Conservation (phyloP, 441 rosid genomes). For the Corymbia citriodora region DNA sequence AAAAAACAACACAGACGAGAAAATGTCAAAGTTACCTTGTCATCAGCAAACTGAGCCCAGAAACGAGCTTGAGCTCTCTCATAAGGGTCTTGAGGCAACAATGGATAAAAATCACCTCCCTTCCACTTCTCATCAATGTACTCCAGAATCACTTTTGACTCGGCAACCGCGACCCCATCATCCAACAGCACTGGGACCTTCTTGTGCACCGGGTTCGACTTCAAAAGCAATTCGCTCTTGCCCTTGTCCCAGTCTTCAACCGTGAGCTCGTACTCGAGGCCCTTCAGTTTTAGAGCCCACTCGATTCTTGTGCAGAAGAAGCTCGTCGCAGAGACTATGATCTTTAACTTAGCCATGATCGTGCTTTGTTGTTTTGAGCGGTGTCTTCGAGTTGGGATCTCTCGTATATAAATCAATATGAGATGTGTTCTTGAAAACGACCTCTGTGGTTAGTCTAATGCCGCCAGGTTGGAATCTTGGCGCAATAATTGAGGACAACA, state of each 20-base stretch:
- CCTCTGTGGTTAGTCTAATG: not conserved
- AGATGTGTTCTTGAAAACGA: not conserved
- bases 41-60: not conserved
- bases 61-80: not conserved
- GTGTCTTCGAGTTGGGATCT: not conserved
- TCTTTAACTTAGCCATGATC: not conserved
- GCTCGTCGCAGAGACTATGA: not conserved
- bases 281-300: not conserved
- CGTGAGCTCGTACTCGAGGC: not conserved
- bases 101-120: not conserved
- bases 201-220: not conserved
- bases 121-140: not conserved
- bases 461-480: not conserved
- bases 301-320: not conserved
- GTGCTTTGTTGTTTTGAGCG: not conserved
- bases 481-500: not conserved
- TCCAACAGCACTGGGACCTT: not conserved
- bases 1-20: not conserved
- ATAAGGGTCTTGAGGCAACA: not conserved
- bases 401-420: not conserved
- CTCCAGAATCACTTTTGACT: not conserved
- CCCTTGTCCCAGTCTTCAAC: not conserved
- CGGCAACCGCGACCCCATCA: not conserved
- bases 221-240: not conserved
- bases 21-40: not conserved